Percentiles rank a stretch among this genome's conserved stretches.
phyloP scores from a whole-genome alignment of 2,329 filamentous ascomycete species.

The Ophiosphaerella narmari region DNA sequence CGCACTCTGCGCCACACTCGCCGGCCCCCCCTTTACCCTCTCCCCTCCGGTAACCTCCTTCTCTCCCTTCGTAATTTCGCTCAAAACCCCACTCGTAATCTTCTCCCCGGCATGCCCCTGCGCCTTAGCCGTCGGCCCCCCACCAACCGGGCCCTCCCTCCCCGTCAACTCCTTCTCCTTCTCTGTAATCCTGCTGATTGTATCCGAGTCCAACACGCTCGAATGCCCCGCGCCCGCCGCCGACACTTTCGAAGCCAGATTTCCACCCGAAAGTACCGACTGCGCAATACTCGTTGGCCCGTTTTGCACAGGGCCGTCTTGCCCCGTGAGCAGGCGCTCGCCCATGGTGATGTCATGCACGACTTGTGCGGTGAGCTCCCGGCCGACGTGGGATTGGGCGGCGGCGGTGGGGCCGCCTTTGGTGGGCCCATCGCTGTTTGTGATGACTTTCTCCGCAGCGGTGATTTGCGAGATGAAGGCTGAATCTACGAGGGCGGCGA shows the following conservation, averaged over 20 bases:
- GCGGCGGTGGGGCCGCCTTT: slow-evolving; percentile 49
- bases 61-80: slow-evolving; percentile 40
- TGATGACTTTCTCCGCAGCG: slow-evolving; percentile 47
- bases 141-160: slow-evolving; percentile 17
- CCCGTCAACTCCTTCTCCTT: slow-evolving; percentile 38
- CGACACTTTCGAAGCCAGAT: neutral
- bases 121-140: slow-evolving; percentile 36
- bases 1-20: slow-evolving; percentile 39
- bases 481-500: slow-evolving; percentile 41
- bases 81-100: slow-evolving; percentile 35
- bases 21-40: slow-evolving; percentile 38
- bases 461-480: slow-evolving; percentile 49
- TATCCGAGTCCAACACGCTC: slow-evolving; percentile 31
- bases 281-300: slow-evolving; percentile 49
- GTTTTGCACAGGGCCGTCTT: slow-evolving; percentile 37
- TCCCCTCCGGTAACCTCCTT: slow-evolving; percentile 41
- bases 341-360: slow-evolving; percentile 50
- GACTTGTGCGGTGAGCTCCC: slow-evolving; percentile 38
- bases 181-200: slow-evolving; percentile 35
- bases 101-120: slow-evolving; percentile 35
- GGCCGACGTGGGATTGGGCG: slow-evolving; percentile 46
- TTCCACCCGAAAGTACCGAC: slow-evolving; percentile 9
- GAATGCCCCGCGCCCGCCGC: slow-evolving; percentile 9
- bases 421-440: slow-evolving; percentile 41
- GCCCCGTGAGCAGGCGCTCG: slow-evolving; percentile 48